These are phyloP conservation scores for Ustilago cynodontis DNA, from an alignment of 1,284 basidiomycete genomes.

Conservation along the genomic window DNA sequence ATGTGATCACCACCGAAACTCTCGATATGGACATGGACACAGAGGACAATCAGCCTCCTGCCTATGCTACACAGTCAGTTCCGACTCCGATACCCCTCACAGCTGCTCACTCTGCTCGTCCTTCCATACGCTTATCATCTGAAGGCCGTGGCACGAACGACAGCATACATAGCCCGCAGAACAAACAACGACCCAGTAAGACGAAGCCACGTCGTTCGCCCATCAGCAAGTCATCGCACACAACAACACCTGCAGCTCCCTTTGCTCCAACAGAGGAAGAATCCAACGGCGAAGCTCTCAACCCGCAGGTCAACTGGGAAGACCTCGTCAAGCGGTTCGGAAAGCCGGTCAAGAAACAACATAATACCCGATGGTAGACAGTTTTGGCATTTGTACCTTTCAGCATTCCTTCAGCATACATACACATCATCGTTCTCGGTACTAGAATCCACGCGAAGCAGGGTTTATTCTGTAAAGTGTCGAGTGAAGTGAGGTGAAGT, in stretches of 20 bases:
- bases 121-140: neutral
- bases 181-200: neutral
- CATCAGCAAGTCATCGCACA: neutral
- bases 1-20: neutral
- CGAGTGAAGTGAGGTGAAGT: neutral
- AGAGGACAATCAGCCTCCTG: constrained; percentile 10
- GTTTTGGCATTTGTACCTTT: neutral
- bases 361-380: constrained; percentile 22
- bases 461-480: neutral
- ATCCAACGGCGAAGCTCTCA: constrained; percentile 15
- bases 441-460: neutral
- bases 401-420: constrained; percentile 7
- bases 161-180: constrained; percentile 40
- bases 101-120: neutral
- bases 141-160: constrained; percentile 34
- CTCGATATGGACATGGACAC: constrained; percentile 36
- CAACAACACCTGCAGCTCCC: neutral
- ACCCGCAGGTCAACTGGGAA: constrained; percentile 36
- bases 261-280: neutral
- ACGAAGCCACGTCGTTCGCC: neutral
- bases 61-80: neutral
- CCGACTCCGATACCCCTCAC: neutral
- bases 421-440: neutral
- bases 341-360: neutral
- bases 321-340: constrained; percentile 29